Base-by-base conservation (phyloP, 257 asterid genomes). In the Striga asiatica region DNA sequence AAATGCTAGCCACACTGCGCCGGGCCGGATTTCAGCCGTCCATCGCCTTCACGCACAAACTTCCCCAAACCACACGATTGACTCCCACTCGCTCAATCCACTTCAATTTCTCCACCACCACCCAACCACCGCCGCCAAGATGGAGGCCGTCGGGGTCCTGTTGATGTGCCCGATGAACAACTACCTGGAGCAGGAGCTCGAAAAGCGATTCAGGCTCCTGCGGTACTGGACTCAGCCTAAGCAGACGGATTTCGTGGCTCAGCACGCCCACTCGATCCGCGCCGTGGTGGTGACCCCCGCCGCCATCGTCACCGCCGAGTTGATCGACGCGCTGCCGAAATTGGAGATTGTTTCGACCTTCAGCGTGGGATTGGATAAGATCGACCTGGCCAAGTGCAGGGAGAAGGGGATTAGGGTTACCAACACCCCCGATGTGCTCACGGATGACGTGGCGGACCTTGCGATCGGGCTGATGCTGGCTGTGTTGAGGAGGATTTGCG, bases 401-500 rank as follows among this genome's bases (percentile, higher is more conserved):
- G 95, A 84, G 56, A 82, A 47, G 74, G 89, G 95, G 43, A 68
- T 91, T 68, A 80, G 81, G 85, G 98, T 89, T 60, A 78, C 94
- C 5, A 78, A 80, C 69, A 91, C 96, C 0, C 98, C 95, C 27
- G 94, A 84, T 53, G 96, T 91, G 57, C 66, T 91, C 71, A 84
- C 94, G 5, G 98, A 84, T 45, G 98, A 91, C 61, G 93, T 84
- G 59, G 98, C 97, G 25, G 97, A 91, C 61, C n/a, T 87, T 57
- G 95, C 97, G 7, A 73, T 87, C 10, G 95, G 83, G 27, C 53
- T 91, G 79, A 79, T 77, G 71, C 57, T 91, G 69, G 80, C 93
- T 17, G 83, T 74, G 22, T 23, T 84, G 50, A 66, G 97, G 79
- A 78, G 78, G 62, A 62, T 91, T 47, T 81, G 81, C 21, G 86